These are phyloP conservation scores for Lablab purpureus DNA, from an alignment of 306 rosid species.

Conservation along the genomic window DNA sequence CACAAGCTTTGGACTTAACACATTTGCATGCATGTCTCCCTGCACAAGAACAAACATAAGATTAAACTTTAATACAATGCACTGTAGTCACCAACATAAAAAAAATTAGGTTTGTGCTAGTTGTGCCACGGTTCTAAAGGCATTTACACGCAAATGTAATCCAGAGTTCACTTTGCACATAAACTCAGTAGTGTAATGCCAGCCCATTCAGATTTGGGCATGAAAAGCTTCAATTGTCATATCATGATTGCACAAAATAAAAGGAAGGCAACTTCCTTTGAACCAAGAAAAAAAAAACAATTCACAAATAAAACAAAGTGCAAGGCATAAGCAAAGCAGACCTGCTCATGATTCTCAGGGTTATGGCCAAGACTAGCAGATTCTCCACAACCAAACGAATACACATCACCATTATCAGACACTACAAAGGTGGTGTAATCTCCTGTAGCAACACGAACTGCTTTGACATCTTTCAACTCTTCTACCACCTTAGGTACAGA, in stretches of 20 bases:
- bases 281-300: neutral
- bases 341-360: conserved; percentile 62
- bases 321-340: conserved; percentile 42
- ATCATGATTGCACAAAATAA: neutral
- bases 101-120: neutral
- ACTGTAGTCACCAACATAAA: no score
- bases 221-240: neutral
- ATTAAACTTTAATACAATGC: no score
- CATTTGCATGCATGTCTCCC: conserved; percentile 65
- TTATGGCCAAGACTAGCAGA: conserved; percentile 85
- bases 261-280: neutral
- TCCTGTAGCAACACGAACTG: conserved; percentile 82
- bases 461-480: conserved; percentile 69
- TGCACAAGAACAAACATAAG: conserved; percentile 44
- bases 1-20: conserved; percentile 73
- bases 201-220: neutral
- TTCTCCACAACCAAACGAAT: conserved; percentile 90
- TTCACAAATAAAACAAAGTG: neutral
- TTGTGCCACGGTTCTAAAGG: neutral
- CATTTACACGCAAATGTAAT: neutral
- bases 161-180: no score
- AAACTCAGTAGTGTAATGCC: no score
- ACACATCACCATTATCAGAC: conserved; percentile 70
- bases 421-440: conserved; percentile 91
- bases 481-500: conserved; percentile 82